Conservation (phyloP, 306 rosid species). For the Glycine tomentella region DNA sequence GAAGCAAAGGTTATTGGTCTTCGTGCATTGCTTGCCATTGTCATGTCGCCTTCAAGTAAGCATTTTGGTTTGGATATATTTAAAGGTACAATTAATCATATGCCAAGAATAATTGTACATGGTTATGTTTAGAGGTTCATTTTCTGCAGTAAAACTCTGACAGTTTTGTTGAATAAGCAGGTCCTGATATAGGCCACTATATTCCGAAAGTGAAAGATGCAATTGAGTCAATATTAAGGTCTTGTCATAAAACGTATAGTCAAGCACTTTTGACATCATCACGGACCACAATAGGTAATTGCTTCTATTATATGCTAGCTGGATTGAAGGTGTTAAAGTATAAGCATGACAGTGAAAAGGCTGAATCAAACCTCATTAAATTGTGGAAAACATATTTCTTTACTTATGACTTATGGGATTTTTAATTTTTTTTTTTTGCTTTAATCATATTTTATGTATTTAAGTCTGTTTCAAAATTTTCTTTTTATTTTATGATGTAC, state of each 20-base stretch:
- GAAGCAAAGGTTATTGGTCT: conserved; percentile 99
- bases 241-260: conserved; percentile 85
- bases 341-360: conserved; percentile 27
- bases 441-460: conserved; percentile 17
- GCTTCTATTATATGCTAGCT: conserved; percentile 43
- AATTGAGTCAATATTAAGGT: conserved; percentile 86
- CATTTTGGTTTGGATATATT: conserved; percentile 85
- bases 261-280: conserved; percentile 98
- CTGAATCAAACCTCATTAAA: conserved; percentile 8
- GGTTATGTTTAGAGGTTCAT: conserved; percentile 34
- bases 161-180: conserved; percentile 62
- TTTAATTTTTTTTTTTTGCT: conserved; percentile 8
- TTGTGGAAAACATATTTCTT: conserved; percentile 27
- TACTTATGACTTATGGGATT: conserved; percentile 3
- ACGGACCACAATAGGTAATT: conserved; percentile 85
- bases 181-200: conserved; percentile 92
- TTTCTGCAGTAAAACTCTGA: conserved; percentile 20
- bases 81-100: conserved; percentile 66
- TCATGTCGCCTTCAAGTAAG: conserved; percentile 86
- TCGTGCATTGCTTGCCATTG: conserved; percentile 96
- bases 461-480: not conserved
- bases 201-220: conserved; percentile 98
- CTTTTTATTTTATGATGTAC: conserved; percentile 18
- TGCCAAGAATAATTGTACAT: conserved; percentile 32
- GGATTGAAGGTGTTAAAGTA: conserved; percentile 39